A percentile compares a stretch with the other conserved stretches of the same genome.
Evolutionary conservation across 371 early-diverging fungal species (phyloP).

Genomic region (Lichtheimia corymbifera): DNA sequence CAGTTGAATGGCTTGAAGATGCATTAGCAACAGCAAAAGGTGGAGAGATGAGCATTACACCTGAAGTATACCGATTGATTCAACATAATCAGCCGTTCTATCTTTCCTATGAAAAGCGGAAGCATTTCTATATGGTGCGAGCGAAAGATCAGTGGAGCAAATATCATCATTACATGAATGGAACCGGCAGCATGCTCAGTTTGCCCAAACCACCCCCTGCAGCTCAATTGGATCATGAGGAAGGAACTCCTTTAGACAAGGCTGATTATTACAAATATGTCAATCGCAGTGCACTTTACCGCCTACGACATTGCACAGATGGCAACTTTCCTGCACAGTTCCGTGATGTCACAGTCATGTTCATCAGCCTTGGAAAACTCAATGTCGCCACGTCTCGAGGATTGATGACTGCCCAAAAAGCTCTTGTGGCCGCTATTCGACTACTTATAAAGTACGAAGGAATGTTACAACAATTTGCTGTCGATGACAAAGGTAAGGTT

Average conservation of each 20-base stretch:
- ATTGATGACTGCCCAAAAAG: constrained; percentile 38
- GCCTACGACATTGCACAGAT: constrained; percentile 40
- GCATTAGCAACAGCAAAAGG: constrained; percentile 48
- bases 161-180: background rate
- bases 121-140: constrained; percentile 36
- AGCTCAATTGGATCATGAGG: constrained; percentile 20
- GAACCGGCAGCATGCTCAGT: constrained; percentile 9
- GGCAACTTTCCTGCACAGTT: constrained; percentile 54
- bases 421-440: constrained; percentile 30
- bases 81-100: constrained; percentile 27
- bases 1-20: constrained; percentile 45
- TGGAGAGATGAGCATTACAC: constrained; percentile 53
- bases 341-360: constrained; percentile 54
- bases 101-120: constrained; percentile 31
- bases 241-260: constrained; percentile 23
- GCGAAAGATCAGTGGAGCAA: constrained; percentile 1
- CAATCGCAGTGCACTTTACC: constrained; percentile 50
- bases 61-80: constrained; percentile 33
- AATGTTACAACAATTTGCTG: constrained; percentile 58
- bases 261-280: constrained; percentile 53
- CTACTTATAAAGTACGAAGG: constrained; percentile 45
- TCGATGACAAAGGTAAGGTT: constrained; percentile 53
- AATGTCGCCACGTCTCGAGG: constrained; percentile 37
- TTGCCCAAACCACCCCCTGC: constrained; percentile 15
- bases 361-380: constrained; percentile 50